Base-by-base conservation (phyloP, 116 monocot genomes). In the Posidonia oceanica region DNA sequence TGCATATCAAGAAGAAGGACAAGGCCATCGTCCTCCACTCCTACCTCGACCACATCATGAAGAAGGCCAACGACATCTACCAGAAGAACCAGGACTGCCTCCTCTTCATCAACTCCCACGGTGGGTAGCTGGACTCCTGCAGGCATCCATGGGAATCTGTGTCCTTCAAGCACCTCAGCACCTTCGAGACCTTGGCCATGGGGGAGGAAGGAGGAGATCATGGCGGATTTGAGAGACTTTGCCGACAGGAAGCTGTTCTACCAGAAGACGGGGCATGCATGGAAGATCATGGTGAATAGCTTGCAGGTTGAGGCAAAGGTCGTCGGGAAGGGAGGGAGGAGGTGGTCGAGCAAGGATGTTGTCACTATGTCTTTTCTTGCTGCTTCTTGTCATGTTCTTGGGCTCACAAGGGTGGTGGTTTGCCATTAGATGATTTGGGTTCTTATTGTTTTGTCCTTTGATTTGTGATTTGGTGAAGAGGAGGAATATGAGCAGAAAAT, bases 11-110 rank as follows among this genome's bases (percentile, higher is more conserved):
- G 66, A 87, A 89, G 77, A 77, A 72, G 63, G 83, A 89, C 64
- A 80, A 83, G 70, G 51, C 73, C 0, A 5, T 83, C 29, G 18
- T 89, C 8, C 79, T 94, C 42, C 73, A 77, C 0, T 16, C 75
- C 20, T 94, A 94, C 70, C 87, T 94, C 56, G 85, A 89, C 57
- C 83, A 93, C 81, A 89, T 94, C 81, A 89, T 89, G 85, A 83
- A 81, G 3, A 62, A 18, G 36, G 89, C 93, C 21, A 60, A 51
- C 39, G 84, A 85, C 7, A 41, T 94, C 64, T 80, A 83, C 7
- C 87, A 87, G 44, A 56, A 62, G 62, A 89, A 77, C 81, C 75
- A 87, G 68, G 94, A 94, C 54, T 74, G 90, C 14, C 74, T 87
- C 17, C 75, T 94, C 8, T 89, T 85, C 76, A 94, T 89, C 39